Evolutionary conservation across 345 rosid species (phyloP).

Genomic region (Brassica rapa): DNA sequence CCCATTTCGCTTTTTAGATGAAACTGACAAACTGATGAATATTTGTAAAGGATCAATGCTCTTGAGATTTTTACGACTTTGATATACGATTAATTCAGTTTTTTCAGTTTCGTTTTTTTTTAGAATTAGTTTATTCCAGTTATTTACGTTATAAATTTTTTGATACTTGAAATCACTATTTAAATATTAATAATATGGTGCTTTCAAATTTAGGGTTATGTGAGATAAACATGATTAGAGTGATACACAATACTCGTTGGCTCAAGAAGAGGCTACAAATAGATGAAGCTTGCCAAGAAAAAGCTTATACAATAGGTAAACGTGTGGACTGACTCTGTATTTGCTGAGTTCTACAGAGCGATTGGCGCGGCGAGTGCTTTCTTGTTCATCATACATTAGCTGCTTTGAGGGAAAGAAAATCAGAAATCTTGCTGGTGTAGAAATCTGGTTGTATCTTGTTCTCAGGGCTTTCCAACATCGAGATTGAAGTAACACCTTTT

Average conservation of each 20-base stretch:
- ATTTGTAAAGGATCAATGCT: no score
- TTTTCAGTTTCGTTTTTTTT: no score
- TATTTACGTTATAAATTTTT: no score
- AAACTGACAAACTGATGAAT: no score
- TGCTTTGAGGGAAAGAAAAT: conserved; percentile 70
- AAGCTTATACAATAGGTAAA: not conserved
- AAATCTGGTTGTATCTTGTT: conserved; percentile 86
- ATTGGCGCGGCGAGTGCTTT: not conserved
- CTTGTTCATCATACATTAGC: conserved; percentile 75
- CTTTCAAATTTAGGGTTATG: not conserved
- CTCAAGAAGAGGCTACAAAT: conserved; percentile 8
- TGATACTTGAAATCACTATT: not conserved
- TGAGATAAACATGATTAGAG: not conserved
- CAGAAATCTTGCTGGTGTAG: conserved; percentile 81
- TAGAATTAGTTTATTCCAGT: no score
- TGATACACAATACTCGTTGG: conserved; percentile 13
- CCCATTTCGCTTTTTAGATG: no score
- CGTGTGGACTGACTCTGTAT: not conserved
- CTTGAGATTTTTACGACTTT: no score
- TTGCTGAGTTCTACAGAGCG: conserved; percentile 7
- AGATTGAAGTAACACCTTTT: conserved; percentile 77
- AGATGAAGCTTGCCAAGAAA: conserved; percentile 11
- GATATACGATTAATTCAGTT: no score
- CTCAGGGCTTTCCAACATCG: conserved; percentile 69
- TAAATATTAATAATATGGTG: no score